Base-by-base conservation (phyloP, 2,329 filamentous ascomycete genomes). In the Lizonia empirigonia region DNA sequence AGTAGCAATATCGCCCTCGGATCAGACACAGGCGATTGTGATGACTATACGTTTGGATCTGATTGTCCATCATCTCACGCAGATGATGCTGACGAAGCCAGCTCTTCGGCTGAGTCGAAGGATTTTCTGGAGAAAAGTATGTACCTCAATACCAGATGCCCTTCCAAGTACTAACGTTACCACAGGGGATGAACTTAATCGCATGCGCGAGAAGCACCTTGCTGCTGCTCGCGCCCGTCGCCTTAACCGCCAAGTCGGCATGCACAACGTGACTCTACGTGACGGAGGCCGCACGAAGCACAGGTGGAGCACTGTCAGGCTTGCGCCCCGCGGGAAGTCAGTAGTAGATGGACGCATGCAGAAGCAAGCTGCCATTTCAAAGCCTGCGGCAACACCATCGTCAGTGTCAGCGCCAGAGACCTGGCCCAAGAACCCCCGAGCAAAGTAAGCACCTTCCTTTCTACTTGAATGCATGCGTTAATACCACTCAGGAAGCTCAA, bases 271-370 rank as follows among this genome's bases (percentile, higher is more conserved):
- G 15, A 19, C 40, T 24, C 26, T n/a, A 51, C 19, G 24, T 36
- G 30, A 19, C 34, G 34, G 5, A 3, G 15, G 32, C 9, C 32
- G 32, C 12, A 13, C 10, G 16, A 36, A 38, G 30, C 37, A 27
- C 9, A 46, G 24, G 41, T 32, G 46, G 46, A 44, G 18, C 18
- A 30, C 32, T 10, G 26, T 44, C 20, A 32, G 44, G 24, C 19
- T 33, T 5, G 8, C 19, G 22, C 38, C 18, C 20, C 7, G 30
- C 10, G 15, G 18, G 13, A 15, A 9, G n/a, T 34, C 16, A 2
- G 16, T 23, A 10, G 9, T 23, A 10, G 9, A 34, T 20, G 18
- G 19, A 9, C 32, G 15, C n/a, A 16, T 18, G 32, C 15, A 34
- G 27, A 15, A 15, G 2, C 27, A 30, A 7, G 27, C 6, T 3